phyloP scores from a whole-genome alignment of 176 grass and related monocot species.

The Leersia perrieri region DNA sequence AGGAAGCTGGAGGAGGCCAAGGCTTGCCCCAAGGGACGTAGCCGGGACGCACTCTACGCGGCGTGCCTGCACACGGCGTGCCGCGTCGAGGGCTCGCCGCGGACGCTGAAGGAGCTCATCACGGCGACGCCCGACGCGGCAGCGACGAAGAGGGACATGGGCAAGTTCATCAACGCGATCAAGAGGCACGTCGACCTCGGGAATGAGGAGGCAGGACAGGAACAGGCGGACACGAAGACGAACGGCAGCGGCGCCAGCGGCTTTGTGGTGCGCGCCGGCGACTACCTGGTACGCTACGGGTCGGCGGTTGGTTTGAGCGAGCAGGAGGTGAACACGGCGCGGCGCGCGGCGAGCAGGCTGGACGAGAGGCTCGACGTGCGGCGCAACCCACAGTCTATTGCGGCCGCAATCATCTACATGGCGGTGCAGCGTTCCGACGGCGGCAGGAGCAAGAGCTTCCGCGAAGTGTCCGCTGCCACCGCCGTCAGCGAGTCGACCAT shows the following conservation, averaged over 20 bases:
- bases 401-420: conserved; percentile 52
- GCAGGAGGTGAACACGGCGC: conserved; percentile 11
- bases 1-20: conserved; percentile 15
- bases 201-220: conserved; percentile 15
- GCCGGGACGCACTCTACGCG: conserved; percentile 34
- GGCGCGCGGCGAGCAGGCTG: conserved; percentile 32
- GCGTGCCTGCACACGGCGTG: conserved; percentile 48
- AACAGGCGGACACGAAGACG: neutral
- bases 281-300: conserved; percentile 44
- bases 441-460: neutral
- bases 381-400: conserved; percentile 40
- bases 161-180: conserved; percentile 25
- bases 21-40: neutral
- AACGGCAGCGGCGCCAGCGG: conserved; percentile 11
- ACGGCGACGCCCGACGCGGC: neutral
- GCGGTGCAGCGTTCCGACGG: neutral
- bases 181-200: conserved; percentile 11
- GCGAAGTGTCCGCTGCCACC: conserved; percentile 39
- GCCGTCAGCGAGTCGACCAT: conserved; percentile 41
- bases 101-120: conserved; percentile 47
- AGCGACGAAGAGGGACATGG: conserved; percentile 38
- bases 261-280: conserved; percentile 30
- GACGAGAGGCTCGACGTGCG: conserved; percentile 43
- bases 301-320: conserved; percentile 2
- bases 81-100: conserved; percentile 33